These are phyloP conservation scores for Zygotorulaspora danielsina DNA, from an alignment of 805 yeast genomes.

Conservation along the genomic window DNA sequence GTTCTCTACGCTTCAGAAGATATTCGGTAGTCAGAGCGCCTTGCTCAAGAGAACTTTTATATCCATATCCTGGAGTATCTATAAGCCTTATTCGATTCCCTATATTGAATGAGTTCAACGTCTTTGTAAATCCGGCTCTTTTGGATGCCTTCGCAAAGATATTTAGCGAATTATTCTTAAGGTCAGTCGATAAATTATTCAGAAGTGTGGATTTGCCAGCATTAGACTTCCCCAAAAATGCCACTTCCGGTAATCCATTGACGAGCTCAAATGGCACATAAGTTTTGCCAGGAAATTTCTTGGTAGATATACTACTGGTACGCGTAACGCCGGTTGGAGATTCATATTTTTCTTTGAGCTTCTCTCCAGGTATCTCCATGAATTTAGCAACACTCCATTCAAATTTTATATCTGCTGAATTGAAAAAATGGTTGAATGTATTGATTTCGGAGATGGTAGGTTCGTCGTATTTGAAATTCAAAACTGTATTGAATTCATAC, in stretches of 20 bases:
- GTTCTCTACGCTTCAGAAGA: constrained; percentile 47
- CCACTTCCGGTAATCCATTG: constrained; percentile 61
- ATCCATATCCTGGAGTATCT: constrained; percentile 92
- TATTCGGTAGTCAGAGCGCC: constrained; percentile 68
- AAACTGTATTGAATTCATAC: constrained; percentile 14
- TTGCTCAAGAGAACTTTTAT: constrained; percentile 57
- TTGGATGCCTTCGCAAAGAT: constrained; percentile 51
- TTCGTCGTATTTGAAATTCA: constrained; percentile 15
- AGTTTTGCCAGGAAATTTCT: constrained; percentile 28
- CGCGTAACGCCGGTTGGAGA: constrained; percentile 12
- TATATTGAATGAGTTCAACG: constrained; percentile 68
- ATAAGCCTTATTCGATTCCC: constrained; percentile 61
- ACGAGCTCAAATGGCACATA: constrained; percentile 30
- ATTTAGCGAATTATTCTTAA: constrained; percentile 29
- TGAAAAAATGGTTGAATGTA: constrained; percentile 42
- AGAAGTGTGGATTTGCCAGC: constrained; percentile 82
- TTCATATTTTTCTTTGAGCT: constrained; percentile 12
- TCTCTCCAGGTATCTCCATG: constrained; percentile 48
- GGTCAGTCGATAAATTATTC: constrained; percentile 51
- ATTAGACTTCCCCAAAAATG: constrained; percentile 76
- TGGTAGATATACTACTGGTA: constrained; percentile 26
- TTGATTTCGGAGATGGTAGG: constrained; percentile 25
- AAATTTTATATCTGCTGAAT: constrained; percentile 41
- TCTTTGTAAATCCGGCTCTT: constrained; percentile 52
- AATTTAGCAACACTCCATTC: constrained; percentile 60